A percentile compares a stretch with the other conserved stretches of the same genome.
phyloP scores from a whole-genome alignment of 495 filamentous ascomycete genomes.

The Podospora didyma region DNA sequence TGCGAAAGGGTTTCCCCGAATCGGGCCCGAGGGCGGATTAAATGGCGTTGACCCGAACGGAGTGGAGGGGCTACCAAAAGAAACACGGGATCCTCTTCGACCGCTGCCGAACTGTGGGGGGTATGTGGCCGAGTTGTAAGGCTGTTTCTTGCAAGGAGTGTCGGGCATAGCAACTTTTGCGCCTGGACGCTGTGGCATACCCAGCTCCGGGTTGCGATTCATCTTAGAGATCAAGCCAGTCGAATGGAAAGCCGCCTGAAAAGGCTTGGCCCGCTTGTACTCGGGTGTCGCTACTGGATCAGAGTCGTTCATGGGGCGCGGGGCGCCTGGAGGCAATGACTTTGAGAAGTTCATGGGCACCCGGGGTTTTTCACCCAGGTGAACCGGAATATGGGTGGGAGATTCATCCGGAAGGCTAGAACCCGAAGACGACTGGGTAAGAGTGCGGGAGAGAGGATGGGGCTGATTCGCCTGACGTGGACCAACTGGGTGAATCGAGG shows the following conservation, averaged over 20 bases:
- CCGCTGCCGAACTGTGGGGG: slow-evolving; percentile 54
- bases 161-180: slow-evolving; percentile 63
- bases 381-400: slow-evolving; percentile 60
- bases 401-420: slow-evolving; percentile 75
- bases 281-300: slow-evolving; percentile 75
- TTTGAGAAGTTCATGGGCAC: slow-evolving; percentile 66
- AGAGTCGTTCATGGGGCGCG: slow-evolving; percentile 42
- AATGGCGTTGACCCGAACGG: slow-evolving; percentile 62
- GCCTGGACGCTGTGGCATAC: slow-evolving; percentile 42
- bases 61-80: slow-evolving; percentile 48
- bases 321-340: slow-evolving; percentile 64
- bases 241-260: slow-evolving; percentile 85
- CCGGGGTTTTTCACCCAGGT: slow-evolving; percentile 46
- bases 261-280: slow-evolving; percentile 77
- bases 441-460: slow-evolving; percentile 79
- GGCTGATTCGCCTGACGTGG: slow-evolving; percentile 50
- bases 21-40: slow-evolving; percentile 40
- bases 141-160: slow-evolving; percentile 87
- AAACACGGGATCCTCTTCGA: slow-evolving; percentile 32
- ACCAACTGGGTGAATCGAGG: slow-evolving; percentile 47
- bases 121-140: slow-evolving; percentile 59
- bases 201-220: slow-evolving; percentile 57
- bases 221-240: slow-evolving; percentile 91
- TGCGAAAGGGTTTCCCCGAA: slow-evolving; percentile 53
- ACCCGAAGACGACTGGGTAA: slow-evolving; percentile 78